A percentile compares a stretch with the other conserved stretches of the same genome.
Conservation (phyloP, 2,329 filamentous ascomycete genomes). For the Exophiala lecanii-corni region DNA sequence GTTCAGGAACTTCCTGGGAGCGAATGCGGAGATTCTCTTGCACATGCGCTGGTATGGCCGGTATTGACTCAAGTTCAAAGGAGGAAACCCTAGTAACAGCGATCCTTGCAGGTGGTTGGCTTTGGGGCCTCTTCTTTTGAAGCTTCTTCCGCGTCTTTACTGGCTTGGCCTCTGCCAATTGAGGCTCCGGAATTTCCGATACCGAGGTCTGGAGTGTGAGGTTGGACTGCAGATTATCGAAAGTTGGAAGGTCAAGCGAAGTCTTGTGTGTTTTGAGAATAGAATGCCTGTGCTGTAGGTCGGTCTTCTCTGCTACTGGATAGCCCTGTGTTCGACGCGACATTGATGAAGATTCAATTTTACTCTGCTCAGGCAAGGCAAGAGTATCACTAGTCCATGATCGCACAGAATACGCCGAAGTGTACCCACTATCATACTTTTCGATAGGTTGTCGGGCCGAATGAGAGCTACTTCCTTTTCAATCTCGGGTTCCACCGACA, state of each 20-base stretch:
- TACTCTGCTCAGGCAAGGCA: neutral
- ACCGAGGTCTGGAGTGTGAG: neutral
- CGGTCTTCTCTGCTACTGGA: neutral
- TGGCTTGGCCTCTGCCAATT: constrained; percentile 1
- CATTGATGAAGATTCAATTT: neutral
- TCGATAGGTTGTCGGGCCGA: neutral
- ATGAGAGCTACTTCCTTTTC: too few relatives aligned
- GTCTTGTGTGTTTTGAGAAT: constrained; percentile 19
- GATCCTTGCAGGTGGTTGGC: constrained; percentile 12
- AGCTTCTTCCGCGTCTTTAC: constrained; percentile 17
- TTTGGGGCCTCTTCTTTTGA: constrained; percentile 24
- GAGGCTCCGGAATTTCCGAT: neutral
- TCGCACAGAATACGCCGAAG: constrained; percentile 23
- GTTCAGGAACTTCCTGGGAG: constrained; percentile 23
- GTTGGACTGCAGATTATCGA: constrained; percentile 9
- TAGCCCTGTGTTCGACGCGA: neutral
- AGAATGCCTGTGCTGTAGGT: constrained; percentile 2
- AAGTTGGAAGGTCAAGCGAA: constrained; percentile 8
- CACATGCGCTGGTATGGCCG: constrained; percentile 16
- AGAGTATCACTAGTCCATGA: constrained; percentile 4
- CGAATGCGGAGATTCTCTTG: constrained; percentile 23
- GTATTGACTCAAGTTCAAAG: constrained; percentile 17
- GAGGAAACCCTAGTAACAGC: constrained; percentile 18
- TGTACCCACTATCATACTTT: constrained; percentile 28
- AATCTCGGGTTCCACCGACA: too few relatives aligned